Base-by-base conservation (phyloP, 129 eudicot genomes). In the Arctium minus region DNA sequence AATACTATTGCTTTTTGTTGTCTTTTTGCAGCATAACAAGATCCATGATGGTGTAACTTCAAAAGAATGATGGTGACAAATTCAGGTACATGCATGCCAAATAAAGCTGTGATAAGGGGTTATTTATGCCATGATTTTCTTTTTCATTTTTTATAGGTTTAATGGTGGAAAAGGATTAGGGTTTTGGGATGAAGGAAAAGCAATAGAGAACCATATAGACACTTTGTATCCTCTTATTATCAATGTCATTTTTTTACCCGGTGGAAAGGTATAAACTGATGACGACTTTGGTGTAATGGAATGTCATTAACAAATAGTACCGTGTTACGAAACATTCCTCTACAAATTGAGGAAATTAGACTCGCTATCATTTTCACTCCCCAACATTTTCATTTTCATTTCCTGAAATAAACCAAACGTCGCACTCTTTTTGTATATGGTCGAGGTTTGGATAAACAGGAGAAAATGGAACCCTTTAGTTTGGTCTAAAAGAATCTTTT, bases 31-130 rank as follows among this genome's bases (percentile, higher is more conserved):
- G 82, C 48, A 39, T 40, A 44, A 70, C 32, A 46, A 46, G 70
- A 70, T 79, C 46, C 70, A 70, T 80, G 83, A 70, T 76, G 71
- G 48, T 77, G 60, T 75, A 62, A 15, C 69, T 15, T 8, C 17
- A 56, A 76, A 75, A 53, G 65, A 27, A 79, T 67, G 74, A 67
- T 80, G 84, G 42, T 80, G 84, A 80, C 72, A 80, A 60, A 56
- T 71, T 80, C 46, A 72, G 71, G 72, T 80, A 80, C 9, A 80
- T 50, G 78, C 84, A 80, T 72, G 78, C 84, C 60, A 72, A 80
- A 72, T 72, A 80, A 72, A 80, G 84, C 39, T 70, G 60, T 80
- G 72, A 80, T 80, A 71, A 80, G 35, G 78, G 71, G 2, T 72
- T 72, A 70, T 80, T 72, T 72, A 48, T 35, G 72, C 84, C 72